Evolutionary conservation across 805 yeast species (phyloP), one percentile per base, ranked within the genome.

Genomic region (Schwanniomyces pseudopolymorphus): DNA sequence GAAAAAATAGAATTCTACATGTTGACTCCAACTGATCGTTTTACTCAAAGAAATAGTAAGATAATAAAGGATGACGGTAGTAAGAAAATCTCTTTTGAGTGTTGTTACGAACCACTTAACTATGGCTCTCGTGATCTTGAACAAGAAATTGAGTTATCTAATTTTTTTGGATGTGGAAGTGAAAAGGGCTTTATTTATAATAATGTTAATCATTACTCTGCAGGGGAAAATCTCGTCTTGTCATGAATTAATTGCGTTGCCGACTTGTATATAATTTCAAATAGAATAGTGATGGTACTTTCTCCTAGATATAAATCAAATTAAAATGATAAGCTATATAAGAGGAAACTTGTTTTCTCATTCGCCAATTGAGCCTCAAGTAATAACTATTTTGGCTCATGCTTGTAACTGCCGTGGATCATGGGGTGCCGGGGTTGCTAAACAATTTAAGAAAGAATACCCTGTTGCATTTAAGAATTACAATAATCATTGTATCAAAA

Each of bases 341-440:
- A 67, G 70, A 36, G 89, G 89, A 0, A 87, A 85, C 54, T 59
- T 85, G 7, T 83, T 85, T 51, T 28, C 63, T 60, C 61, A 62
- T 52, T 17, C 33, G 8, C 40, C 66, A 0, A 52, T 62, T 0
- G 48, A 54, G 4, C 72, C 77, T 2, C 35, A 45, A 3, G 44
- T 48, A 2, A 42, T 47, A 1, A 59, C 82, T 0, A 68, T 86
- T 2, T 60, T 88, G 4, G 86, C 86, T 1, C 96, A 89, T 60
- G 82, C 96, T 0, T 89, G 96, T 58, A 89, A 89, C 59, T 82
- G 89, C 33, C 70, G 73, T 21, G 96, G 96, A 0, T 57, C 72
- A 1, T 89, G 96, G 96, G 94, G 94, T 3, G 92, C 88, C 3
- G 96, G 96, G 0, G 78, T 89, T 2, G 96, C 96, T 0, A 71